A percentile compares a stretch with the other conserved stretches of the same genome.
phyloP scores from a whole-genome alignment of 2,329 filamentous ascomycete genomes.

The Colletotrichum zoysiae region DNA sequence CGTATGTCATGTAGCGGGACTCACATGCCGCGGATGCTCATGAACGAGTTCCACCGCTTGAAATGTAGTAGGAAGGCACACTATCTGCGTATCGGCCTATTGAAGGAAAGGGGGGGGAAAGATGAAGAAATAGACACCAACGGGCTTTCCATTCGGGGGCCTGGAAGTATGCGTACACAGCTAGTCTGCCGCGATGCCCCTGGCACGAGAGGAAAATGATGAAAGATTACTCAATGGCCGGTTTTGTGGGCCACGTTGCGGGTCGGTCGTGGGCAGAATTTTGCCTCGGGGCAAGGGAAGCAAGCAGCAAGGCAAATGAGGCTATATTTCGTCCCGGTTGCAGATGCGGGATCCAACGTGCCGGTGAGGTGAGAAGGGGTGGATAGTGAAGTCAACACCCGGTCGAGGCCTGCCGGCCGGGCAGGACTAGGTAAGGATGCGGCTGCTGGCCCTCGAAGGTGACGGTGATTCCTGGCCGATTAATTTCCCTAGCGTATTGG shows the following conservation, averaged over 20 bases:
- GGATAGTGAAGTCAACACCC: slow-evolving; percentile 5
- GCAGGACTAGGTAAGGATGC: too few species aligned
- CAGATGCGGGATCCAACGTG: slow-evolving; percentile 22
- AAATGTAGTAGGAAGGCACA: neutral
- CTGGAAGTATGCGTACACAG: neutral
- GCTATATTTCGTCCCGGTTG: neutral
- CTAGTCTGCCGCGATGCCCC: neutral
- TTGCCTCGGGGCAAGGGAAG: slow-evolving; percentile 1
- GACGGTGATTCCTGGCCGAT: slow-evolving; percentile 28
- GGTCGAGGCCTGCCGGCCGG: slow-evolving; percentile 10
- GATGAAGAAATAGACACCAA: neutral
- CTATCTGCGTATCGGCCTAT: too few species aligned
- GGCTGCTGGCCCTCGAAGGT: slow-evolving; percentile 1
- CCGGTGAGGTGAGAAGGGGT: slow-evolving; percentile 6
- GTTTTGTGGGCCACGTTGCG: neutral
- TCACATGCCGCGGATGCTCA: neutral
- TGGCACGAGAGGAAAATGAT: neutral
- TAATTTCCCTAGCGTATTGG: slow-evolving; percentile 7
- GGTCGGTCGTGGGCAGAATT: slow-evolving; percentile 32
- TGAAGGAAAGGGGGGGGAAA: too few species aligned
- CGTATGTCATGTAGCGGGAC: too few species aligned
- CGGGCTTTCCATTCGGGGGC: neutral
- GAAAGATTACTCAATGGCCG: neutral
- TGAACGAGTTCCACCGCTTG: neutral
- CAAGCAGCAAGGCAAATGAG: neutral